Base-by-base conservation (phyloP, 2,329 filamentous ascomycete genomes). In the Onygenales sp. region DNA sequence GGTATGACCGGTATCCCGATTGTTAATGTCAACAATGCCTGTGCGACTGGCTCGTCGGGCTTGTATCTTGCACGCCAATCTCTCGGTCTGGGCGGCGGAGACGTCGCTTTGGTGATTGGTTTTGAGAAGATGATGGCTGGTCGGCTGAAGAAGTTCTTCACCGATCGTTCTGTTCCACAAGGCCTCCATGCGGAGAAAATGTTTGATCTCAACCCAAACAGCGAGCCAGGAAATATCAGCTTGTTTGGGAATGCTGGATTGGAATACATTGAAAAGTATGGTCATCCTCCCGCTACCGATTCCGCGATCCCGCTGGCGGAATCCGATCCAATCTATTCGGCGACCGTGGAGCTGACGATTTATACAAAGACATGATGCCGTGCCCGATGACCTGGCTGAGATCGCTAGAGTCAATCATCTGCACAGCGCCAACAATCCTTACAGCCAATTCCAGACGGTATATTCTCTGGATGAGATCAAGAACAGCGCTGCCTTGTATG, bases 101-200 rank as follows among this genome's bases (percentile, higher is more conserved):
- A 63, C 51, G 57, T 59, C 49, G 59, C 57, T n/a, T 40, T 63
- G 14, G 60, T 60, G 36, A 56, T 63, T 46, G 61, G 61, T 9
- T 63, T 63, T 48, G 61, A 63, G 52, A 57, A 63, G 50, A 63
- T 63, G 61, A 49, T 50, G 33, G 52, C 61, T 10, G 60, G 61
- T 17, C 49, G 56, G 6, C 49, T 62, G 27, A 52, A 52, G 42
- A 54, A 54, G 21, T 44, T 51, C n/a, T 58, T 49, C 31, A 49
- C 52, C 14, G 60, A 62, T 42, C 50, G 58, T 11, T 44, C 57
- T 9, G 52, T 51, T 31, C 52, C 61, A 5, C 36, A 58, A 3
- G 57, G 50, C 34, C 51, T 53, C 21, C 37, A 48, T 13, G 34
- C 50, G 6, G 40, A 54, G 37, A 54, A 56, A 44, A 55, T 61